Base-by-base conservation (phyloP, 2,329 filamentous ascomycete species). In the Didymella segeticola region DNA sequence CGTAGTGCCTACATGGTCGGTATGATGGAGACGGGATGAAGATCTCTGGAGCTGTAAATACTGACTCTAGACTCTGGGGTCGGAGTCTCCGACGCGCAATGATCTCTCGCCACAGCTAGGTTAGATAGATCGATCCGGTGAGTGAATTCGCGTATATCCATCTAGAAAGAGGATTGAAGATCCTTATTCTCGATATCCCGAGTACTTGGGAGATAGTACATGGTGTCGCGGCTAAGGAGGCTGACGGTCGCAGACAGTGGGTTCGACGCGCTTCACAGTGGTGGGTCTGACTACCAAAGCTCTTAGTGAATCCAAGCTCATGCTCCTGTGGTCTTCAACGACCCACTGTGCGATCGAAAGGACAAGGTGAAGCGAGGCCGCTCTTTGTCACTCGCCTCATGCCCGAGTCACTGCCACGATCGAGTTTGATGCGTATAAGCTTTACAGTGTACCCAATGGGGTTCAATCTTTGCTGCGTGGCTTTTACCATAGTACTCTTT, bases 211-310 rank as follows among this genome's bases (percentile, higher is more conserved):
- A 43, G 15, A 33, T 30, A 20, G 43, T 47, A 47, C 43, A 47
- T 47, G 43, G 43, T 45, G 39, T 49, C 17, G 45, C 34, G 45
- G 17, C 45, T 54, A 49, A 22, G 9, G 29, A 36, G 11, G 30
- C 22, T 45, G 51, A 54, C 39, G 45, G 33, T 45, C 27, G 34
- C 22, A 17, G 45, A 29, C 29, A 41, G 39, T 39, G 45, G 34
- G 6, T 20, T 41, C 23, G 39, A 34, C 14, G 45, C 34, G 51
- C 45, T 54, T 49, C 45, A 46, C 29, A 25, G 14, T 36, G 41
- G 51, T 46, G 51, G 51, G 45, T 54, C 51, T 36, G 51, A 39
- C 39, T 49, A 46, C 34, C 45, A 37, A 26, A 46, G 29, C 12
- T 30, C 27, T 46, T 49, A 23, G 39, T 54, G 41, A 36, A 38